Percentiles rank a stretch among this genome's conserved stretches.
phyloP scores from a whole-genome alignment of 164 flowering plant genomes.

The Stephania cephalantha region DNA sequence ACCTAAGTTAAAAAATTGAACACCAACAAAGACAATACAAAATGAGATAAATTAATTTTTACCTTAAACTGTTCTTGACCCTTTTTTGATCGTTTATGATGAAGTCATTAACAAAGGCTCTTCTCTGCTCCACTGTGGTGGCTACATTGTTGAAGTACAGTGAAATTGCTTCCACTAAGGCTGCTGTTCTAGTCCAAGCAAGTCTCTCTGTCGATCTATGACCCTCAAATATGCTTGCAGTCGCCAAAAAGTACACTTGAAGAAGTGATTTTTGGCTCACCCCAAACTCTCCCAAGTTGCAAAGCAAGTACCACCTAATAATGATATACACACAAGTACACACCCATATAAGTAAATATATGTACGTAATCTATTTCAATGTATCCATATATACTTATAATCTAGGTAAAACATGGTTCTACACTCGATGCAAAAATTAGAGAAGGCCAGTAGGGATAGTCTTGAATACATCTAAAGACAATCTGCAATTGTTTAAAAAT shows the following conservation, averaged over 20 bases:
- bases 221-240: constrained; percentile 58
- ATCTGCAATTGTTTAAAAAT: too few species aligned
- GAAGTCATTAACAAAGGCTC: constrained; percentile 39
- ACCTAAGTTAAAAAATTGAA: too few species aligned
- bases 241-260: constrained; percentile 51
- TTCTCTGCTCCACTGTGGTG: constrained; percentile 19
- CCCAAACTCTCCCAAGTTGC: constrained; percentile 36
- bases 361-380: too few species aligned
- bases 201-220: constrained; percentile 50
- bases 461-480: too few species aligned
- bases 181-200: constrained; percentile 66
- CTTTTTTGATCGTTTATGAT: neutral
- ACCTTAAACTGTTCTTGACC: constrained; percentile 16
- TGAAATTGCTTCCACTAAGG: constrained; percentile 38
- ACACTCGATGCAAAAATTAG: too few species aligned
- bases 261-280: constrained; percentile 39
- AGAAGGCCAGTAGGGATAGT: too few species aligned
- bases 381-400: too few species aligned
- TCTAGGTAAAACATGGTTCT: too few species aligned
- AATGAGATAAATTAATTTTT: neutral
- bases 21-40: too few species aligned
- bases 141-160: constrained; percentile 23
- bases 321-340: too few species aligned
- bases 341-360: too few species aligned
- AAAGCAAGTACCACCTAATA: constrained; percentile 66